Conservation (phyloP, 345 rosid species). For the Citrus inodora region DNA sequence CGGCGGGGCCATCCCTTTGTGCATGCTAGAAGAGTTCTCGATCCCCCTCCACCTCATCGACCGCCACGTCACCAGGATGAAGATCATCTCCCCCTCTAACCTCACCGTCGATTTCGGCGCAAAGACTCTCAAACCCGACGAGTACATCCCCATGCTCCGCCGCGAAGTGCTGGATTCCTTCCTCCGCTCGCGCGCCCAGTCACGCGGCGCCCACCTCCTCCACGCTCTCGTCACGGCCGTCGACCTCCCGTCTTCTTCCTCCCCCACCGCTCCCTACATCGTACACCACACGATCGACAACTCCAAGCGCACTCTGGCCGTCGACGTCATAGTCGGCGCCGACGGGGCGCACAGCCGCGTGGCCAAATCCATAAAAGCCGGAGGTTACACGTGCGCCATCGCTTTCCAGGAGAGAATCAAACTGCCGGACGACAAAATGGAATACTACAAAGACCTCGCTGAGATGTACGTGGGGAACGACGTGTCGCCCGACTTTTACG, state of each 20-base stretch:
- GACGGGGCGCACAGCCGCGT: constrained; percentile 69
- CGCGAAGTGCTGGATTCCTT: constrained; percentile 72
- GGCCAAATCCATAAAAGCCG: constrained; percentile 54
- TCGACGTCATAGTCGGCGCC: constrained; percentile 57
- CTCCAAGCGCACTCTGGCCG: constrained; percentile 33
- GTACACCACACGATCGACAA: constrained; percentile 44
- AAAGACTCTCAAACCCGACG: constrained; percentile 45
- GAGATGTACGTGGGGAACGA: constrained; percentile 71
- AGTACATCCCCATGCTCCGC: constrained; percentile 69
- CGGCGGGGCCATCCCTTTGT: constrained; percentile 75
- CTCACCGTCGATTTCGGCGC: constrained; percentile 60
- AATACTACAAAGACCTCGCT: constrained; percentile 53
- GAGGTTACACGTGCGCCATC: constrained; percentile 52
- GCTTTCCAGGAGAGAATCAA: constrained; percentile 70
- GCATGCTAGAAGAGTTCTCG: constrained; percentile 67
- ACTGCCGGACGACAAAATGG: constrained; percentile 61
- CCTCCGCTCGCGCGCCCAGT: constrained; percentile 55
- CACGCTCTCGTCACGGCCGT: constrained; percentile 51
- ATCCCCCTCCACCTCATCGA: constrained; percentile 59
- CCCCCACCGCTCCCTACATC: constrained; percentile 39
- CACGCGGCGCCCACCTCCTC: constrained; percentile 46
- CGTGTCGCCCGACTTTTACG: constrained; percentile 78
- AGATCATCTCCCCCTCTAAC: constrained; percentile 68
- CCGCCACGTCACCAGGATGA: constrained; percentile 65
- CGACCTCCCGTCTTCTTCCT: constrained; percentile 34